phyloP scores from a whole-genome alignment of 2,329 filamentous ascomycete species.

The Penicillium digitatum region DNA sequence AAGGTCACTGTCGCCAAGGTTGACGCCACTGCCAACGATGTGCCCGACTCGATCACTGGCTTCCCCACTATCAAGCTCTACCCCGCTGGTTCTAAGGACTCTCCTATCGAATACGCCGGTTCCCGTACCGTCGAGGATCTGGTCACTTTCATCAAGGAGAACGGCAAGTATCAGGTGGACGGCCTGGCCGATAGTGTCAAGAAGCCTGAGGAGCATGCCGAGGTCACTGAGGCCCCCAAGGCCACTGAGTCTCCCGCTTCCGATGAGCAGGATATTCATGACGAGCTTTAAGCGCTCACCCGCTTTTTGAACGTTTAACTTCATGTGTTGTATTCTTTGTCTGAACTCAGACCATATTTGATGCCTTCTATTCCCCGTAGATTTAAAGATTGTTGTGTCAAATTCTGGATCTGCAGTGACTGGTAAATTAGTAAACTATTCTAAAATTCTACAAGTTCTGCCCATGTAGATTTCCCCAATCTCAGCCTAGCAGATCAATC shows the following conservation, averaged over 20 bases:
- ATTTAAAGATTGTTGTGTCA: background rate
- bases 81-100: constrained; percentile 81
- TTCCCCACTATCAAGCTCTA: constrained; percentile 99
- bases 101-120: constrained; percentile 81
- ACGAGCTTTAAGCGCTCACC: constrained; percentile 37
- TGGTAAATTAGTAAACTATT: background rate
- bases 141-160: constrained; percentile 87
- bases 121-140: constrained; percentile 88
- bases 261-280: constrained; percentile 32
- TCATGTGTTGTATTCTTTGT: constrained; percentile 17
- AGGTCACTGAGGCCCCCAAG: constrained; percentile 22
- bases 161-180: constrained; percentile 81
- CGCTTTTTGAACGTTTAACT: constrained; percentile 4
- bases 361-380: background rate
- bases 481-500: constrained; percentile 2
- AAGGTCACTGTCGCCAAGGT: constrained; percentile 78
- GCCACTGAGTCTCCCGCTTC: constrained; percentile 21
- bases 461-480: background rate
- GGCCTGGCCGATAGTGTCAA: constrained; percentile 55
- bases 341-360: constrained; percentile 12
- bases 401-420: background rate
- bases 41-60: constrained; percentile 92
- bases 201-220: constrained; percentile 49
- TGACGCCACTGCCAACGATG: constrained; percentile 92
- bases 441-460: background rate